These are phyloP conservation scores for Penicillium hesseltinei DNA, from an alignment of 2,329 filamentous ascomycete genomes.

Conservation along the genomic window DNA sequence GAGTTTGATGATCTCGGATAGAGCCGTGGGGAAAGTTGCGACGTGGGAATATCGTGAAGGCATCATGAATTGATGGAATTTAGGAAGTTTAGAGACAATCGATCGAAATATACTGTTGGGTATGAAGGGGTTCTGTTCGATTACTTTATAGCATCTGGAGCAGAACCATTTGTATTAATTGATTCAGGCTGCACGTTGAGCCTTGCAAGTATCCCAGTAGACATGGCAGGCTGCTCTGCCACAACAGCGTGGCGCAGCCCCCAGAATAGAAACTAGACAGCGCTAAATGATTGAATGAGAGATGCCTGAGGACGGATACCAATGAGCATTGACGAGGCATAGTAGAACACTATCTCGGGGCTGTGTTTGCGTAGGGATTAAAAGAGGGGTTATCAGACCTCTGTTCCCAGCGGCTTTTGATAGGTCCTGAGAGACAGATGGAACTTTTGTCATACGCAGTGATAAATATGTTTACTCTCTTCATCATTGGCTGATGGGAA, in stretches of 20 bases:
- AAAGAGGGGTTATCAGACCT: neutral
- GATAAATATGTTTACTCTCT: neutral
- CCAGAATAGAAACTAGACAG: neutral
- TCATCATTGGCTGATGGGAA: neutral
- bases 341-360: neutral
- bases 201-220: neutral
- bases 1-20: slow-evolving; percentile 20
- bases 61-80: neutral
- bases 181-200: neutral
- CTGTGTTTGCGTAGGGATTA: neutral
- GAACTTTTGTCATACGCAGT: neutral
- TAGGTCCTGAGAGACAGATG: neutral
- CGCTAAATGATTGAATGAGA: neutral
- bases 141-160: neutral
- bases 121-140: neutral
- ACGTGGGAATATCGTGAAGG: neutral
- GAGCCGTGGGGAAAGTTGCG: neutral
- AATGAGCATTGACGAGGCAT: neutral
- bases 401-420: neutral
- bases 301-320: neutral
- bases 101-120: neutral
- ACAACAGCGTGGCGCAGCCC: neutral
- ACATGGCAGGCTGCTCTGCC: neutral
- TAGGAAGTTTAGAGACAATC: neutral
- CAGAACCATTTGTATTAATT: neutral